Evolutionary conservation across 441 rosid species (phyloP).

Genomic region (Populus trichocarpa): DNA sequence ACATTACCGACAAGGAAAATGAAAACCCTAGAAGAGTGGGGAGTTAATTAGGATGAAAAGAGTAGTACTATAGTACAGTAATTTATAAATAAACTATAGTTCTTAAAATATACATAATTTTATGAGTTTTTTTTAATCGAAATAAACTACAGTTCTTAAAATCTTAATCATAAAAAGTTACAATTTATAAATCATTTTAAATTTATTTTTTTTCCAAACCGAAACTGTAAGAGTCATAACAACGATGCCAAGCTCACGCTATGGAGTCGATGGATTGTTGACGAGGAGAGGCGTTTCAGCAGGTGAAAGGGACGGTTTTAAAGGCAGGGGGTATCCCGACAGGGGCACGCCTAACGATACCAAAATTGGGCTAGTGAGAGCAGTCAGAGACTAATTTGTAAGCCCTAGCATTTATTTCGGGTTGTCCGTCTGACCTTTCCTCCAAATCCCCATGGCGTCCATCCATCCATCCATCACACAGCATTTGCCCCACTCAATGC

Average conservation of each 20-base stretch:
- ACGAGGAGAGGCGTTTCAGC: not conserved
- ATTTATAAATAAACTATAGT: no score
- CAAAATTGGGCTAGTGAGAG: not conserved
- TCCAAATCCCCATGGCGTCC: conserved; percentile 7
- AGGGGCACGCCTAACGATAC: conserved; percentile 20
- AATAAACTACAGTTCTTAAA: no score
- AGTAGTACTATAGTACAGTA: not conserved
- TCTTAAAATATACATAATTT: no score
- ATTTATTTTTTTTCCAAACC: no score
- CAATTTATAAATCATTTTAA: no score
- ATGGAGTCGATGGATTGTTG: not conserved
- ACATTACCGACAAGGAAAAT: not conserved
- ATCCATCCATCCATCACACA: not conserved
- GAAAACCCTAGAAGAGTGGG: not conserved
- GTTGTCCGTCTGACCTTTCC: conserved; percentile 30
- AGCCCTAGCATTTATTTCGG: conserved; percentile 38
- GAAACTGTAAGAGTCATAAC: no score
- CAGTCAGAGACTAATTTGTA: not conserved
- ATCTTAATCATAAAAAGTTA: no score
- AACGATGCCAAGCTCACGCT: no score
- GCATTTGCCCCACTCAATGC: conserved; percentile 27
- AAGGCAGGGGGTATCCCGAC: conserved; percentile 27
- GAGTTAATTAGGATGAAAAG: not conserved
- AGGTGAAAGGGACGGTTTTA: conserved; percentile 22
- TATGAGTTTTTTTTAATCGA: no score